Conservation (phyloP, 352 stramenopile species). For the Elongisporangium undulatum region DNA sequence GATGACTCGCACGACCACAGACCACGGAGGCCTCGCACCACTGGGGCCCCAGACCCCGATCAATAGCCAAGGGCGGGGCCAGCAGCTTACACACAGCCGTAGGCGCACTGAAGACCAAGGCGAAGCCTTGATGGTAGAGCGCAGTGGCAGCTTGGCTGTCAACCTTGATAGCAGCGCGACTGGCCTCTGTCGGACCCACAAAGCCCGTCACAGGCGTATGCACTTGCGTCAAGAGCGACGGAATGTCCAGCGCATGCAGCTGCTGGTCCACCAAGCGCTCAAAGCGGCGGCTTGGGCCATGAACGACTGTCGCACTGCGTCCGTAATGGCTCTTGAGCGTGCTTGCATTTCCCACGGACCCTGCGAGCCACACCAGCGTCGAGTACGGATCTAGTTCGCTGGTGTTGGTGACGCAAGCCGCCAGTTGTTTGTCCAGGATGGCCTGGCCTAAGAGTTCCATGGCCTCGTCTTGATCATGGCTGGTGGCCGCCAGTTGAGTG, state of each 20-base stretch:
- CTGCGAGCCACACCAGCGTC: conserved; percentile 21
- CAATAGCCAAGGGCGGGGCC: conserved; percentile 18
- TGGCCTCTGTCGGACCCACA: neutral
- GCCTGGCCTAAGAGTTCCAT: neutral
- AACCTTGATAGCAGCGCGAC: neutral
- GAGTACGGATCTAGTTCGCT: neutral
- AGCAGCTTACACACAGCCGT: conserved; percentile 11
- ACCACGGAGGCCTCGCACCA: conserved; percentile 3
- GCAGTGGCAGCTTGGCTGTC: neutral
- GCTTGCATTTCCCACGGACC: conserved; percentile 13
- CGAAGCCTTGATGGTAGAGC: conserved; percentile 4
- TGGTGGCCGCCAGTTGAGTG: neutral
- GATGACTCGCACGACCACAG: conserved; percentile 3
- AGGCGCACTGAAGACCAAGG: conserved; percentile 24
- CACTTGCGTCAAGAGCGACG: neutral
- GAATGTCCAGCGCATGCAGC: conserved; percentile 10
- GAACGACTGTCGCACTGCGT: conserved; percentile 7
- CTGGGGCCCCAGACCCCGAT: conserved; percentile 19
- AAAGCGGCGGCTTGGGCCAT: conserved; percentile 25
- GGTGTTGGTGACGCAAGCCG: neutral
- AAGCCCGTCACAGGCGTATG: conserved; percentile 1
- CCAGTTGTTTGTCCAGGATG: neutral
- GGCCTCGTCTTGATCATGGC: neutral
- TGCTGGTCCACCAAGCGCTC: conserved; percentile 22
- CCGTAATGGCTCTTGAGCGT: conserved; percentile 23